Base-by-base conservation (phyloP, 2,329 filamentous ascomycete species). In the Fusarium annulatum region DNA sequence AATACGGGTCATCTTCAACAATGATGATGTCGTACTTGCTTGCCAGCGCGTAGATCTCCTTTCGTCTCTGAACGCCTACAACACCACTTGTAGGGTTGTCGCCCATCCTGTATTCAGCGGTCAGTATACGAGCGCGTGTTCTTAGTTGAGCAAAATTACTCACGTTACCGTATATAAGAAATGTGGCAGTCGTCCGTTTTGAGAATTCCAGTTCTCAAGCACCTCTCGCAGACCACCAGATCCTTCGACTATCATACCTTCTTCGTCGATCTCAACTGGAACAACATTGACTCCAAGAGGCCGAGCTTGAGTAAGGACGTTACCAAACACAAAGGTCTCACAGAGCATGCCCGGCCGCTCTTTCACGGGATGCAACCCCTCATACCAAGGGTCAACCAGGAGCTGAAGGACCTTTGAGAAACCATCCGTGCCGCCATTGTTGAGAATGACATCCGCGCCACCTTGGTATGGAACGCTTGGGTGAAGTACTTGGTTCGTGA, bases 1-100 rank as follows among this genome's bases (percentile, higher is more conserved):
- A 98, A 85, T 98, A 98, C 10, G 96, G 96, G 71, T 98, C 95
- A 77, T 98, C 96, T 82, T 98, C 96, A 70, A 97, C 85, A 73
- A 98, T 97, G 78, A 98, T 89, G 71, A 98, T 89, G 81, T 98
- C 95, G 83, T 94, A 97, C 80, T 92, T 89, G 80, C 91, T 91
- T 83, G 93, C 96, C 19, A 98, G 81, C 23, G 88, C 89, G 80
- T 98, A 98, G 34, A 98, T 88, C 58, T 95, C 91, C 77, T 89
- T 92, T 62, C 94, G 89, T 45, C 96, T 90, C 77, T 92, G 84
- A 15, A 96, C 81, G 6, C 93, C 91, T 5, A 97, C 86, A 6
- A 93, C 90, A 38, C 92, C 91, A 36, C 93, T 92, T 0, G 94
- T 97, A 4, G 95, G 95, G 80, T 97, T 97, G 78, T 97, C 95